A percentile compares a stretch with the other conserved stretches of the same genome.
These are phyloP conservation scores for Cercis canadensis DNA, from an alignment of 306 rosid species.

Conservation along the genomic window DNA sequence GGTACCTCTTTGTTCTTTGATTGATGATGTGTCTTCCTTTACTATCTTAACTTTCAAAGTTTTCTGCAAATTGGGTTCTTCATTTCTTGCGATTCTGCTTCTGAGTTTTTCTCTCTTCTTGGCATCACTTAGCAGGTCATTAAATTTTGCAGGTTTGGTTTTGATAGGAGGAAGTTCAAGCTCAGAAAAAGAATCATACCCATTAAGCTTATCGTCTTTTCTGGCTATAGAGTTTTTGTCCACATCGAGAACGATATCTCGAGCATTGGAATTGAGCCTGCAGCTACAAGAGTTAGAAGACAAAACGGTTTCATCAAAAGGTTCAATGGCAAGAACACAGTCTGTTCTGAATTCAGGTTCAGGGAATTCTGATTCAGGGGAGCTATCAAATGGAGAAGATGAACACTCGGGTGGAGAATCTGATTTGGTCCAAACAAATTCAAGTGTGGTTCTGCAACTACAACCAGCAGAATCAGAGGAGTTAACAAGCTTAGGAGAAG, in stretches of 20 bases:
- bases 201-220: constrained; percentile 36
- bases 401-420: constrained; percentile 53
- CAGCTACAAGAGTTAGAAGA: constrained; percentile 33
- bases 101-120: constrained; percentile 42
- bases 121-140: constrained; percentile 10
- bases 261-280: constrained; percentile 20
- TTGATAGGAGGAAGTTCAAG: constrained; percentile 66
- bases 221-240: constrained; percentile 47
- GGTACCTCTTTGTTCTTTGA: constrained; percentile 42
- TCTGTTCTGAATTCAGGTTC: constrained; percentile 64
- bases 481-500: constrained; percentile 41
- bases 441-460: constrained; percentile 55
- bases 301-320: constrained; percentile 51
- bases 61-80: constrained; percentile 16
- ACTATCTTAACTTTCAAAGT: constrained; percentile 35
- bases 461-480: constrained; percentile 55
- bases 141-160: constrained; percentile 46
- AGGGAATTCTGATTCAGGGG: constrained; percentile 44
- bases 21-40: constrained; percentile 16
- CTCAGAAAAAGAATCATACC: constrained; percentile 45
- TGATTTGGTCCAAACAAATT: constrained; percentile 63
- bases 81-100: constrained; percentile 6
- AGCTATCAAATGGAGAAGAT: constrained; percentile 50
- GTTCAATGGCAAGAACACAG: constrained; percentile 51
- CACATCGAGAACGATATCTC: constrained; percentile 60